Base-by-base conservation (phyloP, 768 basidiomycete genomes). In the Boletus subparvulus region DNA sequence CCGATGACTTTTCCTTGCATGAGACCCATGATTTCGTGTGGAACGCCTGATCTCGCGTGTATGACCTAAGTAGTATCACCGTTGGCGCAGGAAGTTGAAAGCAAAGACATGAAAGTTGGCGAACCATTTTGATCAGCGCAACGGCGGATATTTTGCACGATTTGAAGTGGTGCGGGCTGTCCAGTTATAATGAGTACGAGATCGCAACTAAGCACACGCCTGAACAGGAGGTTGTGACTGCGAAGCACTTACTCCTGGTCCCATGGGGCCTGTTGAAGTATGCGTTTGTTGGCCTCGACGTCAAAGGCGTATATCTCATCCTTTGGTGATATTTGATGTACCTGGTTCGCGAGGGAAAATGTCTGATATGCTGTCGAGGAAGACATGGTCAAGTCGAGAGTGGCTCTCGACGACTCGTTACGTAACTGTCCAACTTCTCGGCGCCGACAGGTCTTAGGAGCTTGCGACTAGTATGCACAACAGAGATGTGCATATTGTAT, bases 11-110 rank as follows among this genome's bases (percentile, higher is more conserved):
- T 96, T 54, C 95, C 95, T 73, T 97, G 95, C 94, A 99, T 97
- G 33, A 98, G 83, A 11, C 96, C 96, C 96, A 99, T 99, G 69
- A 99, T 97, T 75, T 99, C 96, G 77, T 98, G 92, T 56, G 90
- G 89, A 6, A 97, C 96, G 56, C 96, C 96, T 3, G 96, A 98
- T 49, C 96, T 86, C 33, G 96, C 96, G 71, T 98, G 96, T 70
- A 98, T 98, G 60, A 98, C 90, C 96, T 98, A 74, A 17, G 16
- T 3, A n/a, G 11, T 8, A 19, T 56, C 17, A 28, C 3, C 33
- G 13, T 24, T 14, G 10, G 42, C 13, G 11, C 10, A 35, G 42
- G 13, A 21, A 2, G 30, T 26, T 21, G n/a, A 12, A 26, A 26
- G 24, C 8, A n/a, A 35, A 26, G 51, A 46, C 47, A 55, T 12